These are phyloP conservation scores for Penicillium goetzii DNA, from an alignment of 495 filamentous ascomycete genomes.

Conservation along the genomic window DNA sequence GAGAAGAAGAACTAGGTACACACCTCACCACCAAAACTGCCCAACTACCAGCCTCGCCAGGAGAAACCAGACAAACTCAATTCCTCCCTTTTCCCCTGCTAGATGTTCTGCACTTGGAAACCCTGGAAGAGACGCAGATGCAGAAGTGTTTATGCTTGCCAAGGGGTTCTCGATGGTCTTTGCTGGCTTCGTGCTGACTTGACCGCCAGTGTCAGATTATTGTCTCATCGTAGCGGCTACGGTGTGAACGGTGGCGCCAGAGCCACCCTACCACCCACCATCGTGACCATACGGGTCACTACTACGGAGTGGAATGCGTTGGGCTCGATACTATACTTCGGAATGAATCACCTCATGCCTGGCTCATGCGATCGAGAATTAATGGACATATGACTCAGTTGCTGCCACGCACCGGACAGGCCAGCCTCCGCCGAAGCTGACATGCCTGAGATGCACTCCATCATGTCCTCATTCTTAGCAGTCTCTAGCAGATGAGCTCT, in stretches of 20 bases:
- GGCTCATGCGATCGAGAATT: background rate
- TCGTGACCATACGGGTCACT: background rate
- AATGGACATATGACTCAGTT: background rate
- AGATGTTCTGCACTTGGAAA: background rate
- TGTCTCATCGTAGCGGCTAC: conserved; percentile 9
- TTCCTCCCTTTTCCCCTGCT: conserved; percentile 3
- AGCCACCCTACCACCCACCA: background rate
- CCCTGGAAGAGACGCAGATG: background rate
- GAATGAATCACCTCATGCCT: background rate
- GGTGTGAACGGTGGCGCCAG: conserved; percentile 4
- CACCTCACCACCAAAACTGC: background rate
- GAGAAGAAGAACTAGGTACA: background rate
- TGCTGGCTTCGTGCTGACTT: background rate
- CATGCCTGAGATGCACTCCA: background rate
- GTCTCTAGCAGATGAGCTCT: background rate
- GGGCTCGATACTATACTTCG: background rate
- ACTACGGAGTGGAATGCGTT: background rate
- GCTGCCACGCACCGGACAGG: background rate
- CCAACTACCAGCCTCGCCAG: background rate
- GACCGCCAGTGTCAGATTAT: conserved; percentile 4
- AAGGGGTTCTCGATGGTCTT: background rate
- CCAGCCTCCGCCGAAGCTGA: background rate
- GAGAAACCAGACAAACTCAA: conserved; percentile 10
- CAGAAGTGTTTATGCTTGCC: background rate
- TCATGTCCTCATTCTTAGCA: background rate